phyloP scores from a whole-genome alignment of 169 alveolate genomes.

The Condylostoma magnum region DNA sequence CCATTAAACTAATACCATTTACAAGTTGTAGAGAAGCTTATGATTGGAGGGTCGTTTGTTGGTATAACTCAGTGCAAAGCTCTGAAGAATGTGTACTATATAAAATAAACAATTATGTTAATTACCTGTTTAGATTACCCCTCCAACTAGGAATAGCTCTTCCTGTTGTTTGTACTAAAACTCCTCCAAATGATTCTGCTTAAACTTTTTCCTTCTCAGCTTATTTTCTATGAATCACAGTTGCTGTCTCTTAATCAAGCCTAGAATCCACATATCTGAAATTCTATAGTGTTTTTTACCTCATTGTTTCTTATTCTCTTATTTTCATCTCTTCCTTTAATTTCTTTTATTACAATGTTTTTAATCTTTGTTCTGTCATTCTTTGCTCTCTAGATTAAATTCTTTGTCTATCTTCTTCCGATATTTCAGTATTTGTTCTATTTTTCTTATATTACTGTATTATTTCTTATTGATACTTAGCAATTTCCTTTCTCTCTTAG shows the following conservation, averaged over 20 bases:
- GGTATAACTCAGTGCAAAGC: too few relatives aligned
- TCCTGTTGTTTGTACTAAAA: slow-evolving; percentile 1
- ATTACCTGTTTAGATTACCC: too few relatives aligned
- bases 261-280: slow-evolving; percentile 21
- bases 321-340: not conserved
- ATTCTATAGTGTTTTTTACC: slow-evolving; percentile 6
- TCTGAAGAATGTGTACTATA: too few relatives aligned
- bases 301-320: not conserved
- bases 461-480: not conserved
- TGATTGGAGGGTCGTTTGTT: too few relatives aligned
- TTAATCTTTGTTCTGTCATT: not conserved
- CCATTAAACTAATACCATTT: too few relatives aligned
- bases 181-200: slow-evolving; percentile 26
- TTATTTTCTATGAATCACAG: slow-evolving; percentile 2
- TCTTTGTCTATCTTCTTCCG: slow-evolving; percentile 26
- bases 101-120: too few relatives aligned
- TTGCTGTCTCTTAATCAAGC: slow-evolving; percentile 21
- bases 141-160: slow-evolving; percentile 31
- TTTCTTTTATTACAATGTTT: not conserved
- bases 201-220: not conserved
- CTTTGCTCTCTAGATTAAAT: slow-evolving; percentile 15
- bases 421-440: not conserved
- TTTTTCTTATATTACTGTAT: slow-evolving; percentile 2
- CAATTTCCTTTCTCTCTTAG: slow-evolving; percentile 20
- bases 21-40: too few relatives aligned